Conservation (phyloP, 83 land plant genomes). For the Diphasiastrum complanatum region DNA sequence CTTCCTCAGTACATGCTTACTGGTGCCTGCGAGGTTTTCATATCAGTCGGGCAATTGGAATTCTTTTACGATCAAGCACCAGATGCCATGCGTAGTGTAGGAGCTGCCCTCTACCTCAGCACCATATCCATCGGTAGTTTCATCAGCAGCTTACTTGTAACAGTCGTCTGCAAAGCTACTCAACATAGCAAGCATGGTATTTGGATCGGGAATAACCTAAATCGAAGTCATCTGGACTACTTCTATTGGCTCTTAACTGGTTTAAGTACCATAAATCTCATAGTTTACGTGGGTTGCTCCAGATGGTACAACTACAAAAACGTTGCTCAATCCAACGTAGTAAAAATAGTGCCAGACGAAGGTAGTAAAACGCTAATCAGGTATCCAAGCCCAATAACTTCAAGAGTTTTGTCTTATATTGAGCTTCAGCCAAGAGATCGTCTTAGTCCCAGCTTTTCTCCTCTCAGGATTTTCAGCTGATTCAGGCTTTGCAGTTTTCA, state of each 20-base stretch:
- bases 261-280: too few relatives aligned
- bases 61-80: conserved; percentile 82
- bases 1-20: conserved; percentile 68
- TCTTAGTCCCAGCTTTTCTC: too few relatives aligned
- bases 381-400: too few relatives aligned
- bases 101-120: conserved; percentile 65
- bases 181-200: conserved; percentile 30
- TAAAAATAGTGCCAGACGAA: too few relatives aligned
- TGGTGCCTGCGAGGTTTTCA: conserved; percentile 76
- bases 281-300: too few relatives aligned
- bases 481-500: too few relatives aligned
- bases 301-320: too few relatives aligned
- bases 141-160: conserved; percentile 56
- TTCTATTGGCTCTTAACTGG: conserved; percentile 68
- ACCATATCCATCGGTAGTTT: conserved; percentile 71
- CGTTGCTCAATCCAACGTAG: too few relatives aligned
- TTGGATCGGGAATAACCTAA: conserved; percentile 73
- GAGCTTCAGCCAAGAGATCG: too few relatives aligned
- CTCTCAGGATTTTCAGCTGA: too few relatives aligned
- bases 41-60: conserved; percentile 83
- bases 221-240: conserved; percentile 62
- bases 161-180: conserved; percentile 50
- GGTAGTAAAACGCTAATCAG: too few relatives aligned
- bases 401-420: too few relatives aligned
- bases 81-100: conserved; percentile 66